Evolutionary conservation across 1,139 yeast genomes (phyloP).

Genomic region (Meyerozyma guilliermondii): DNA sequence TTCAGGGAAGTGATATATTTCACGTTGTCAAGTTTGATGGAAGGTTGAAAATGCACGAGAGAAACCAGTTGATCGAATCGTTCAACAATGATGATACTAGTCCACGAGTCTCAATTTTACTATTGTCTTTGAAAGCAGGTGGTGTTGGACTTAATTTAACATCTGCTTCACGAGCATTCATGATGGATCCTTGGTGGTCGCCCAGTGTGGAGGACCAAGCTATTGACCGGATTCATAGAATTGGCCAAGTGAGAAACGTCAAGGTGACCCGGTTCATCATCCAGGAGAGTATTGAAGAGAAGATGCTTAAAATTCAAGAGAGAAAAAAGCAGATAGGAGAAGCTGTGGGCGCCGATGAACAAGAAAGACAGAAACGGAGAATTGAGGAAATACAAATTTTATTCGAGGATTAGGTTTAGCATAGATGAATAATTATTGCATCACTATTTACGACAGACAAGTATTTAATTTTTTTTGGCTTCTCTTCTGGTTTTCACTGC

Average conservation of each 20-base stretch:
- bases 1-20: conserved; percentile 40
- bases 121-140: conserved; percentile 85
- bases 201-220: conserved; percentile 94
- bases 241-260: conserved; percentile 77
- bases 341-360: conserved; percentile 77
- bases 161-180: conserved; percentile 76
- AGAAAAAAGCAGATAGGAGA: conserved; percentile 82
- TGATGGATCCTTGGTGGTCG: conserved; percentile 99
- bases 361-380: conserved; percentile 64
- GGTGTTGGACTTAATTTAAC: conserved; percentile 93
- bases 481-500: conserved; percentile 77
- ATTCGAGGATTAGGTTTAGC: conserved; percentile 46
- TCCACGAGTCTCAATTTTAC: conserved; percentile 46
- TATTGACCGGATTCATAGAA: conserved; percentile 86
- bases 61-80: conserved; percentile 55
- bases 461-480: not conserved
- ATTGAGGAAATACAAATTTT: conserved; percentile 78
- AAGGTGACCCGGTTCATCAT: conserved; percentile 77
- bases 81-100: conserved; percentile 36
- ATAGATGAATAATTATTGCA: not conserved
- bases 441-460: not conserved
- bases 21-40: conserved; percentile 74
- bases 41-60: conserved; percentile 58
- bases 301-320: conserved; percentile 85
- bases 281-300: conserved; percentile 81